A percentile compares a stretch with the other conserved stretches of the same genome.
Evolutionary conservation across 805 yeast genomes (phyloP).

Genomic region (Vanderwaltozyma verrucispora): DNA sequence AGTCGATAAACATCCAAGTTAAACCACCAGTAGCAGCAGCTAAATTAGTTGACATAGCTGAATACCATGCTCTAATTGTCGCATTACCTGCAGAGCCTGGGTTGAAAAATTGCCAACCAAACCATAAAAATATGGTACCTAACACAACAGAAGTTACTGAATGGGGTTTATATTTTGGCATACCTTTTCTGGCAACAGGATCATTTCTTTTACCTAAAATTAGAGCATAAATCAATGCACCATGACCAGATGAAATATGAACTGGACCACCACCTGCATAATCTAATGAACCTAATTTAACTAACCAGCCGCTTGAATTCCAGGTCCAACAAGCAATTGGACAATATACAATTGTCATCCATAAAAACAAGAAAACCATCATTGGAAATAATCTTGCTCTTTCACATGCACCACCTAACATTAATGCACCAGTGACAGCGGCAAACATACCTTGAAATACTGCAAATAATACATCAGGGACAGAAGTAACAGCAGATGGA

Average conservation of each 20-base stretch:
- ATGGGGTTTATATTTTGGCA: slow-evolving; percentile 91
- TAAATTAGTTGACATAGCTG: slow-evolving; percentile 82
- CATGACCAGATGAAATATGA: slow-evolving; percentile 88
- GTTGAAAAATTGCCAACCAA: slow-evolving; percentile 94
- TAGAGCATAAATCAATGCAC: slow-evolving; percentile 89
- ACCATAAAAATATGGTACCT: slow-evolving; percentile 93
- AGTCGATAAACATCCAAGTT: slow-evolving; percentile 90
- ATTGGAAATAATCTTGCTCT: slow-evolving; percentile 93
- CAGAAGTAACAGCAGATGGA: slow-evolving; percentile 49
- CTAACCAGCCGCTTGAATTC: slow-evolving; percentile 91
- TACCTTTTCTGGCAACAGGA: slow-evolving; percentile 47
- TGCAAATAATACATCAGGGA: slow-evolving; percentile 89
- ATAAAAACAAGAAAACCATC: slow-evolving; percentile 87
- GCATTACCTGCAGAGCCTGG: slow-evolving; percentile 97
- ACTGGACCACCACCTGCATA: slow-evolving; percentile 99
- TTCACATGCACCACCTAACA: slow-evolving; percentile 98
- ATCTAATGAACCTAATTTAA: slow-evolving; percentile 73
- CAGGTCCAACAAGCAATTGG: slow-evolving; percentile 98
- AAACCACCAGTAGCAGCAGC: slow-evolving; percentile 93
- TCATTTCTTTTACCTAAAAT: slow-evolving; percentile 89
- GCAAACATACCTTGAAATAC: slow-evolving; percentile 98
- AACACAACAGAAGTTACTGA: slow-evolving; percentile 82
- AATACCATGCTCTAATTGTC: slow-evolving; percentile 88
- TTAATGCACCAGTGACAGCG: slow-evolving; percentile 78
- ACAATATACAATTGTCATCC: slow-evolving; percentile 94